Percentiles rank a stretch among this genome's conserved stretches.
These are phyloP conservation scores for Venturia oleaginea DNA, from an alignment of 2,329 filamentous ascomycete species.

Conservation along the genomic window DNA sequence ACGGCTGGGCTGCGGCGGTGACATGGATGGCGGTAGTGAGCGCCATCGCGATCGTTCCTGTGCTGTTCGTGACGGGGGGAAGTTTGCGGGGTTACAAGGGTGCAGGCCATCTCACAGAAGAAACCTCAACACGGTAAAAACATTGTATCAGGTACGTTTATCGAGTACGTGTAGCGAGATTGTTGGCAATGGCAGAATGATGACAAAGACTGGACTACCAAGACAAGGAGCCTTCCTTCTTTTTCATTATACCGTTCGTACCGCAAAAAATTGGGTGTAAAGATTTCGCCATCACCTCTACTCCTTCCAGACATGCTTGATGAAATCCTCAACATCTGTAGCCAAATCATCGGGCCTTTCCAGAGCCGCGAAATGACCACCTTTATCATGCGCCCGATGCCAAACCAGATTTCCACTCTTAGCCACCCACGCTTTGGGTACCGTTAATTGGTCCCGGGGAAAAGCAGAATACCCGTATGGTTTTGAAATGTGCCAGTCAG, in stretches of 20 bases:
- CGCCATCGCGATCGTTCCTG: background rate
- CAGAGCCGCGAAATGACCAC: slow-evolving; percentile 47
- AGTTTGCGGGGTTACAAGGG: too few species aligned
- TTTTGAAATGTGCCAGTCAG: too few species aligned
- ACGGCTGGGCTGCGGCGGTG: background rate
- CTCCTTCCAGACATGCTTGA: slow-evolving; percentile 25
- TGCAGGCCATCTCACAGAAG: too few species aligned
- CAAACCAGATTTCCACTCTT: slow-evolving; percentile 20
- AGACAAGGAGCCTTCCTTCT: too few species aligned
- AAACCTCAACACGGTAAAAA: too few species aligned
- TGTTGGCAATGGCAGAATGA: too few species aligned
- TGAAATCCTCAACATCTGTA: slow-evolving; percentile 38
- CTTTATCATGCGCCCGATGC: slow-evolving; percentile 18
- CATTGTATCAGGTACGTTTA: too few species aligned
- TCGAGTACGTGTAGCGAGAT: too few species aligned
- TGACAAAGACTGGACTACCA: too few species aligned
- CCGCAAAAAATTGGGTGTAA: background rate
- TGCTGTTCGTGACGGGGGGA: slow-evolving; percentile 5
- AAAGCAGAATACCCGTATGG: too few species aligned
- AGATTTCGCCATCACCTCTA: too few species aligned
- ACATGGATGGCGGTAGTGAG: background rate
- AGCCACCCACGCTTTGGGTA: slow-evolving; percentile 30
- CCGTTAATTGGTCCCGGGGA: too few species aligned
- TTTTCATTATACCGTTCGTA: background rate
- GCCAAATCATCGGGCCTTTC: slow-evolving; percentile 34